phyloP scores from a whole-genome alignment of 768 basidiomycete species.

The Lepiota venenata region DNA sequence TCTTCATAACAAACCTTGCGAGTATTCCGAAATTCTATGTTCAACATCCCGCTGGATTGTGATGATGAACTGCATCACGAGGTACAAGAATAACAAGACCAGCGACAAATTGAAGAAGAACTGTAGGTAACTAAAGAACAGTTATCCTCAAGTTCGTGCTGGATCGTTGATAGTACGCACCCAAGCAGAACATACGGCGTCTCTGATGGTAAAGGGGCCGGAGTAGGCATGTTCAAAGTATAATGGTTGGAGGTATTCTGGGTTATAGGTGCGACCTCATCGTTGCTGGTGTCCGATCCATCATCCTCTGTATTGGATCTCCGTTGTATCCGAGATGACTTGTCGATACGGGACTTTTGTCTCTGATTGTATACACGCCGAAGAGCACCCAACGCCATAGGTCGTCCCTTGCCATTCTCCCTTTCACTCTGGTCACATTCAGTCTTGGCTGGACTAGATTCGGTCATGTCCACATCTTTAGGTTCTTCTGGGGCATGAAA shows the following conservation, averaged over 20 bases:
- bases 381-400: slow-evolving; percentile 63
- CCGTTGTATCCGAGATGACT: slow-evolving; percentile 21
- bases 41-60: slow-evolving; percentile 91
- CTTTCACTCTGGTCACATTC: slow-evolving; percentile 29
- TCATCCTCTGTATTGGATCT: slow-evolving; percentile 36
- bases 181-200: slow-evolving; percentile 83
- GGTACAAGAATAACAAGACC: slow-evolving; percentile 78
- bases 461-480: slow-evolving; percentile 74
- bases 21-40: slow-evolving; percentile 83
- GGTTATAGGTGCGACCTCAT: slow-evolving; percentile 37
- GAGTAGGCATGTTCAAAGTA: slow-evolving; percentile 75
- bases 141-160: neutral
- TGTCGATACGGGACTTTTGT: slow-evolving; percentile 38
- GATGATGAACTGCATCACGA: slow-evolving; percentile 81
- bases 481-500: slow-evolving; percentile 50
- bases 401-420: slow-evolving; percentile 35
- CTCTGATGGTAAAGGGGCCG: slow-evolving; percentile 53
- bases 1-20: slow-evolving; percentile 59
- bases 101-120: slow-evolving; percentile 92
- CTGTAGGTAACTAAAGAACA: slow-evolving; percentile 71
- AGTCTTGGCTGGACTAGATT: slow-evolving; percentile 53
- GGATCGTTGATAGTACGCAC: slow-evolving; percentile 40
- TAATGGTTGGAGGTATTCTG: slow-evolving; percentile 75
- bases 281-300: slow-evolving; percentile 46
- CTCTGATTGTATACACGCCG: slow-evolving; percentile 64